Conservation (phyloP, 805 yeast species). For the Sugiyamaella floridensis region DNA sequence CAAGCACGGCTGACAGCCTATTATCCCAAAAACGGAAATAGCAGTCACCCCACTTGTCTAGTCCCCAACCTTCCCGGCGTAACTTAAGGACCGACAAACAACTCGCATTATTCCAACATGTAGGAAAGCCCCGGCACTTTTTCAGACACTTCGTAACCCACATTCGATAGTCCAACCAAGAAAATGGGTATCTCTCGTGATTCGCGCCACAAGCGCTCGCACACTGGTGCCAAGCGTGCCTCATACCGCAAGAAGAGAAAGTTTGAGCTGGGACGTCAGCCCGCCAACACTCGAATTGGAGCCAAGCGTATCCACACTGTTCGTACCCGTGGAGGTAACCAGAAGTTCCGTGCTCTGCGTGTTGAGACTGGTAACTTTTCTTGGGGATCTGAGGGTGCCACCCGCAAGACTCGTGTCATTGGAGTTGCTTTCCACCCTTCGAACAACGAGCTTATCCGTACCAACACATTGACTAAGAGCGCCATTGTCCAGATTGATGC, state of each 20-base stretch:
- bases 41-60: no score
- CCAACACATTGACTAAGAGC: conserved; percentile 98
- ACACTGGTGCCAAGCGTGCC: conserved; percentile 99
- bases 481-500: conserved; percentile 99
- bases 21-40: no score
- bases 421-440: conserved; percentile 99
- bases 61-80: neutral
- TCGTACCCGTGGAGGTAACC: conserved; percentile 99
- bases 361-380: conserved; percentile 97
- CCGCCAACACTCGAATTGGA: conserved; percentile 99
- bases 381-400: conserved; percentile 98
- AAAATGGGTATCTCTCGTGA: conserved; percentile 99
- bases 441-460: conserved; percentile 99
- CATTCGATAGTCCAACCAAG: neutral
- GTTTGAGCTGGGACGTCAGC: conserved; percentile 99
- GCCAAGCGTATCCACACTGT: conserved; percentile 98
- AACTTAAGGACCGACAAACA: neutral
- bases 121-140: neutral
- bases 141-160: neutral
- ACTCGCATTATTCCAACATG: neutral
- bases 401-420: conserved; percentile 98
- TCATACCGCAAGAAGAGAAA: conserved; percentile 99
- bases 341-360: conserved; percentile 99
- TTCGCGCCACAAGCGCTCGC: conserved; percentile 99
- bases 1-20: no score